Base-by-base conservation (phyloP, 164 flowering plant species). In the Dillenia suffruticosa region DNA sequence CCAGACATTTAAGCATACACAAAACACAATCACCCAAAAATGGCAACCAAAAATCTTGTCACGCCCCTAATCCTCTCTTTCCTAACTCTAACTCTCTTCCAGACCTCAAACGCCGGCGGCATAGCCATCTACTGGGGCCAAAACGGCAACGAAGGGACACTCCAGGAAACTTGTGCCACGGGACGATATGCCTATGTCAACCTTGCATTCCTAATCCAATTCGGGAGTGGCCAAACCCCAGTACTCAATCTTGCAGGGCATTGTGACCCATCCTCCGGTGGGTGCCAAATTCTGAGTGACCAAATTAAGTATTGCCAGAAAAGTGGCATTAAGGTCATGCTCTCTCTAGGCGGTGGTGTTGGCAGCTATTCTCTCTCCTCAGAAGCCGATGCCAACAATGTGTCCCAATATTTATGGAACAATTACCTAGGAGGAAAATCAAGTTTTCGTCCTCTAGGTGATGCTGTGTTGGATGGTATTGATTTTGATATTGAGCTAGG, bases 91-190 rank as follows among this genome's bases (percentile, higher is more conserved):
- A 2, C 61, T 2, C 14, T 61, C 9, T 12, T 54, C 51, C 32
- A 12, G 63, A 19, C 63, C 62, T 26, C 73, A 15, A 8, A 59
- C 13, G 51, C 51, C 43, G 75, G 71, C 3, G 80, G 78, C 54
- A 81, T 81, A 10, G 74, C 81, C 59, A 64, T 73, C 57, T 81
- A 81, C 71, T 81, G 85, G 85, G 85, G 82, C 26, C 82, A 79
- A 57, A 73, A 75, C 55, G 73, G 75, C 56, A 61, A 61, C 65
- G 83, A 82, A 51, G 83, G 78, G 14, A 73, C 68, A 16, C 73
- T 82, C 1, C 15, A 68, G n/a, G 60, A 22, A 9, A 69, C 83
- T 10, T 82, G 86, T 53, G 76, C 71, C 65, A 73, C 81, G 17
- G 74, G 76, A 2, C 69, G 54, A 15, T 79, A 75, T 51, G 11